Evolutionary conservation across 78 protist species (phyloP).

Genomic region (Paulinella micropora): DNA sequence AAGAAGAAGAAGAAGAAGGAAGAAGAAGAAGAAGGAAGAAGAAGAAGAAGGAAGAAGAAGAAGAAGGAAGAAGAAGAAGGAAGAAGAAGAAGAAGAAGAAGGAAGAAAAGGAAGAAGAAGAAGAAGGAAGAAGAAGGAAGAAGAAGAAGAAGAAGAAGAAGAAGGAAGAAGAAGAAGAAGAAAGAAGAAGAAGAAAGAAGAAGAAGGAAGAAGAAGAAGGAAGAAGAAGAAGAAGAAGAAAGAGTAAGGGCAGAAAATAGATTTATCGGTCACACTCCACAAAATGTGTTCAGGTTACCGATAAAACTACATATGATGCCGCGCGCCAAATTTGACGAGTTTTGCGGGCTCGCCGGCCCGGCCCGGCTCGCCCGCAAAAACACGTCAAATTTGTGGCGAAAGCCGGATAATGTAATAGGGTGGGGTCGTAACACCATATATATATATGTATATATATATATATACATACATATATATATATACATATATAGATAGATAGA

Average conservation of each 20-base stretch:
- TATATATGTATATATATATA: no score
- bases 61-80: not conserved
- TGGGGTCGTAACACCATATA: no score
- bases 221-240: not conserved
- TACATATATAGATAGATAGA: no score
- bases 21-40: not conserved
- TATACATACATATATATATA: no score
- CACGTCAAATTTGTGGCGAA: no score
- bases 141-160: not conserved
- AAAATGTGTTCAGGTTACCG: no score
- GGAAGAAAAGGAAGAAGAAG: not conserved
- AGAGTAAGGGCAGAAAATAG: not conserved
- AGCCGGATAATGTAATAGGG: no score
- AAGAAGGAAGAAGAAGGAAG: not conserved
- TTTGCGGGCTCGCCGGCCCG: no score
- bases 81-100: not conserved
- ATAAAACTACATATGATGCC: no score
- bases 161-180: not conserved
- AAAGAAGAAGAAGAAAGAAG: not conserved
- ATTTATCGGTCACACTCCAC: no score
- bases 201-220: not conserved
- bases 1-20: not conserved
- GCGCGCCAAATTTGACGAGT: no score
- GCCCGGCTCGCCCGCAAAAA: no score
- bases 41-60: not conserved